These are phyloP conservation scores for Colletotrichum tanaceti DNA, from an alignment of 2,329 filamentous ascomycete species.

Conservation along the genomic window DNA sequence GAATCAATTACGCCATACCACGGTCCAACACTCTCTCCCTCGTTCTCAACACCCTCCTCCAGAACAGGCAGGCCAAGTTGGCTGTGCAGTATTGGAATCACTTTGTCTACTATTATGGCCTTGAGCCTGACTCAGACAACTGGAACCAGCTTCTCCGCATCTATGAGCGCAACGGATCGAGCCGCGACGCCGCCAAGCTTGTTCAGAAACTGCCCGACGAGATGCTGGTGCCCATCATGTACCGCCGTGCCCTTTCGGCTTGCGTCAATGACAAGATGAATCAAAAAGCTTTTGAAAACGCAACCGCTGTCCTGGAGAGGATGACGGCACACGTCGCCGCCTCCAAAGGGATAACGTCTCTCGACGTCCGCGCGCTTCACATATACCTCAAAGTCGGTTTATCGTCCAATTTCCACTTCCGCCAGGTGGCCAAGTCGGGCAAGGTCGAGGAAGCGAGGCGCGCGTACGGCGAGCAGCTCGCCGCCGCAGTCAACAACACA, in stretches of 20 bases:
- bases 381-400: conserved; percentile 69
- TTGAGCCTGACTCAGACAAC: conserved; percentile 79
- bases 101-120: conserved; percentile 69
- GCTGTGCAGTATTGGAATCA: conserved; percentile 83
- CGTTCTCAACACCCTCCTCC: conserved; percentile 72
- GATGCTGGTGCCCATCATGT: conserved; percentile 63
- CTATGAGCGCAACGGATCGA: conserved; percentile 74
- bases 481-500: conserved; percentile 61
- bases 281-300: conserved; percentile 72
- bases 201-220: conserved; percentile 65
- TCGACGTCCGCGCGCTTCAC: conserved; percentile 64
- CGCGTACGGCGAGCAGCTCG: conserved; percentile 63
- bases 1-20: conserved; percentile 56
- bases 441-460: conserved; percentile 52
- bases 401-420: conserved; percentile 57
- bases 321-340: conserved; percentile 60
- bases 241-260: conserved; percentile 77
- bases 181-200: conserved; percentile 68
- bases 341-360: neutral
- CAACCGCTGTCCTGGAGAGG: conserved; percentile 71
- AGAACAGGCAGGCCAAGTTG: conserved; percentile 69
- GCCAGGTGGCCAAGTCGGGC: conserved; percentile 47
- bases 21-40: conserved; percentile 73
- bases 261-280: conserved; percentile 85
- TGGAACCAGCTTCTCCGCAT: conserved; percentile 76